Evolutionary conservation across 1,139 yeast genomes (phyloP).

Genomic region (Suhomyces kunorum): DNA sequence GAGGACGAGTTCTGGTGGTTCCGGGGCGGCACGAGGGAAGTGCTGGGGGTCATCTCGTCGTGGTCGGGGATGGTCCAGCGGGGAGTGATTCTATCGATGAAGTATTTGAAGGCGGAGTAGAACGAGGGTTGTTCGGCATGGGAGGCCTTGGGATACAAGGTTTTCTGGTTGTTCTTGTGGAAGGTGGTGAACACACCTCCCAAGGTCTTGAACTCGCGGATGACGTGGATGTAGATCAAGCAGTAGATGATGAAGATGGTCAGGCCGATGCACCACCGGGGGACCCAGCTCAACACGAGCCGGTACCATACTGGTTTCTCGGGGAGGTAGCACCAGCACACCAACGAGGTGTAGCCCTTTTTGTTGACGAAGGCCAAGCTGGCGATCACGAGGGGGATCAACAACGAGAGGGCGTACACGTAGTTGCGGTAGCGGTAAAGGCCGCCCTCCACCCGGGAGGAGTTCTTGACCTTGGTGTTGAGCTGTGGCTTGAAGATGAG

Average conservation of each 20-base stretch:
- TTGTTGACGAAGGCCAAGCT: slow-evolving; percentile 63
- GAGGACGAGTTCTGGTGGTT: slow-evolving; percentile 5
- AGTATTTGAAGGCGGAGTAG: slow-evolving; percentile 37
- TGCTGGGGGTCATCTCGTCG: background rate
- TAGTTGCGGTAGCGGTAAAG: slow-evolving; percentile 58
- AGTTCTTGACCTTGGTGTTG: slow-evolving; percentile 46
- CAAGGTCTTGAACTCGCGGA: slow-evolving; percentile 54
- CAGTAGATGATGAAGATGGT: slow-evolving; percentile 66
- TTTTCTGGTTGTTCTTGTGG: slow-evolving; percentile 19
- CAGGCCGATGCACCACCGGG: slow-evolving; percentile 68
- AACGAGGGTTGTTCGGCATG: slow-evolving; percentile 35
- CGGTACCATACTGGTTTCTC: slow-evolving; percentile 74
- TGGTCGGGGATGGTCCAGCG: slow-evolving; percentile 33
- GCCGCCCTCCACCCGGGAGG: slow-evolving; percentile 68
- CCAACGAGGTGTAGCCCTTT: slow-evolving; percentile 60
- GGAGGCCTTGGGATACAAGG: slow-evolving; percentile 13
- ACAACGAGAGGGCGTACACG: slow-evolving; percentile 59
- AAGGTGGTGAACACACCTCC: slow-evolving; percentile 49
- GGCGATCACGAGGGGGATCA: slow-evolving; percentile 70
- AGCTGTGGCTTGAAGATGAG: slow-evolving; percentile 64
- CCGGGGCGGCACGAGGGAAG: background rate
- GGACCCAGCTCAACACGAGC: slow-evolving; percentile 77
- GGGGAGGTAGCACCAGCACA: slow-evolving; percentile 84
- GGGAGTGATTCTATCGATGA: slow-evolving; percentile 33
- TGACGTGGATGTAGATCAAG: slow-evolving; percentile 72